Percentiles rank a stretch among this genome's conserved stretches.
phyloP scores from a whole-genome alignment of 225 moss, liverwort and hornwort genomes.

The Polytrichum formosum region DNA sequence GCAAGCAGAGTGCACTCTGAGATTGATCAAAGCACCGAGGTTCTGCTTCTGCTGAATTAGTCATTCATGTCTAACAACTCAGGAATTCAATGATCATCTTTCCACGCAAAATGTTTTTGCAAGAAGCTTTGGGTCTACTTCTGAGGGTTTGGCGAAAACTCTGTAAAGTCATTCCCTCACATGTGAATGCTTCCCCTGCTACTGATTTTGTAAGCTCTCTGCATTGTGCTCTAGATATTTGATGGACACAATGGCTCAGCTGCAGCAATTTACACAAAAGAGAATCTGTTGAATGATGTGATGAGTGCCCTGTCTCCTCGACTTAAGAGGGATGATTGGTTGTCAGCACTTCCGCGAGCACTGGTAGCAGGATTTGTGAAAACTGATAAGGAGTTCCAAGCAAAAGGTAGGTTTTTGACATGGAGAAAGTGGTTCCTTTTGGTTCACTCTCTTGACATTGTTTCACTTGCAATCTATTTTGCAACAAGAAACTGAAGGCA shows the following conservation, averaged over 20 bases:
- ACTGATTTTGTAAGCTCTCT: conserved; percentile 7
- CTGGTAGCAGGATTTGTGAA: conserved; percentile 87
- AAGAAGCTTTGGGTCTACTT: too few relatives aligned
- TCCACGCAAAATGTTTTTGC: too few relatives aligned
- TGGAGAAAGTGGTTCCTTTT: too few relatives aligned
- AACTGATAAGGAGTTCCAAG: conserved; percentile 87
- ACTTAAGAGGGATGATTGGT: conserved; percentile 69
- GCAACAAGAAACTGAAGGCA: not conserved
- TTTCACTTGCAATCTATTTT: not conserved
- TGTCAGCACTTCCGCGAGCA: conserved; percentile 69
- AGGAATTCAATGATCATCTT: too few relatives aligned
- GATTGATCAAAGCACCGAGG: too few relatives aligned
- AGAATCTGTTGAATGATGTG: conserved; percentile 77
- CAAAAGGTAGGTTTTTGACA: conserved; percentile 32
- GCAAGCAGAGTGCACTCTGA: too few relatives aligned
- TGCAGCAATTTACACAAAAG: conserved; percentile 78
- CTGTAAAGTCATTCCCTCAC: not conserved
- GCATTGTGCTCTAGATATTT: conserved; percentile 44
- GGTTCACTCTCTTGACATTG: not conserved
- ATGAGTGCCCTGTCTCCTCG: conserved; percentile 72
- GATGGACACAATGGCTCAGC: conserved; percentile 89
- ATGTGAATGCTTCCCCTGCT: not conserved
- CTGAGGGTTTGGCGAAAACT: not conserved
- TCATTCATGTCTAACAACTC: too few relatives aligned
- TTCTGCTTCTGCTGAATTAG: too few relatives aligned